Evolutionary conservation across 495 filamentous ascomycete genomes (phyloP), one percentile per base, ranked within the genome.

Genomic region (Aspergillus carlsbadensis): DNA sequence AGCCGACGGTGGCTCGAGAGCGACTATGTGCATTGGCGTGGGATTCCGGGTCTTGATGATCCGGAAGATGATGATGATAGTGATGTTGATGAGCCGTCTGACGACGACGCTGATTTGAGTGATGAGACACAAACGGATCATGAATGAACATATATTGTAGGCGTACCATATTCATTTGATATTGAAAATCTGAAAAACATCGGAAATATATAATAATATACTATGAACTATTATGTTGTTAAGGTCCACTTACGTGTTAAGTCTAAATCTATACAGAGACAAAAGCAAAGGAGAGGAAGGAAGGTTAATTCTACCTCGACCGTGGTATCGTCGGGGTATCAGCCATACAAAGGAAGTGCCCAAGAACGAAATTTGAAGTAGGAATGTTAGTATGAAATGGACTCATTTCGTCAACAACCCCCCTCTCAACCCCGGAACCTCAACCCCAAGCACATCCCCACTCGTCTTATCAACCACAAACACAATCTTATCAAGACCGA

Each of bases 21-120:
- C 4, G 91, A 93, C 60, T 99, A 97, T 63, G 78, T 92, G 18
- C 77, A 87, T 54, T 99, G 93, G 93, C 82, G 82, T 41, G 81
- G 83, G 8, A 84, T 96, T 15, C 84, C 88, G 1, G 88, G 92
- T 2, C 69, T 96, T 6, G 78, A 81, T 51, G 84, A 84, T 10
- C 82, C 80, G 3, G 79, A 84, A 10, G 81, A 84, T 6, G 83
- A 81, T 7, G 74, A 76, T 46, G 72, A 68, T 43, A 70, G 62
- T 29, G 71, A 59, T 5, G 69, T 72, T 21, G 70, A 70, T 33
- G 65, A 66, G 24, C 62, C 44, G 2, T 65, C 66, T 26, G 68
- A 69, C 10, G 68, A 66, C 37, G 60, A 63, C 6, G 68, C 68
- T 13, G 68, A 67, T 14, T 59, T 71, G 42, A 67, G 73, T 34